Evolutionary conservation across 2,329 filamentous ascomycete species (phyloP).

Genomic region (Alternaria ventricosa): DNA sequence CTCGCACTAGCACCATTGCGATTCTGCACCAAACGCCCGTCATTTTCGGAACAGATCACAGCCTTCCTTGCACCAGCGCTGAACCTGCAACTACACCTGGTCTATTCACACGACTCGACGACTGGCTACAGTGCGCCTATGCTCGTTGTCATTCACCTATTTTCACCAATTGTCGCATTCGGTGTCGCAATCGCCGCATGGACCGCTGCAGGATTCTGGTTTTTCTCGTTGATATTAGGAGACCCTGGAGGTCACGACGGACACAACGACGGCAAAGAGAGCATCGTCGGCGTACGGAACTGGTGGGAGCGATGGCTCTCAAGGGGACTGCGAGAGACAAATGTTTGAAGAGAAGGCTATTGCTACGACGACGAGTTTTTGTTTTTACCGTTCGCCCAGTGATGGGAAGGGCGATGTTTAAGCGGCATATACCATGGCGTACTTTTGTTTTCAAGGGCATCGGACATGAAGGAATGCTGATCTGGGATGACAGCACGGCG

Average conservation of each 20-base stretch:
- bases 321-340: constrained; percentile 39
- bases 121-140: constrained; percentile 50
- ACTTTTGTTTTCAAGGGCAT: constrained; percentile 5
- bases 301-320: constrained; percentile 68
- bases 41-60: constrained; percentile 59
- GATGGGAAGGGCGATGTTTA: constrained; percentile 19
- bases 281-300: constrained; percentile 63
- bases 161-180: constrained; percentile 64
- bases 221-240: constrained; percentile 66
- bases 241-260: constrained; percentile 67
- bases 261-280: constrained; percentile 66
- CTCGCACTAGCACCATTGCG: constrained; percentile 61
- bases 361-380: constrained; percentile 3
- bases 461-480: constrained; percentile 14
- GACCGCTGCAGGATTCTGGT: constrained; percentile 68
- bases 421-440: constrained; percentile 34
- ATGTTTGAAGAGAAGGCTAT: constrained; percentile 1
- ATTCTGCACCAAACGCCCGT: constrained; percentile 57
- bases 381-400: neutral
- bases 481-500: constrained; percentile 30
- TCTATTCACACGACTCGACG: constrained; percentile 52
- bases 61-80: constrained; percentile 61
- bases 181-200: constrained; percentile 64
- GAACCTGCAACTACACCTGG: constrained; percentile 57
- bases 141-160: constrained; percentile 60